Conservation (phyloP, 768 basidiomycete species). For the Lentinula raphanica region DNA sequence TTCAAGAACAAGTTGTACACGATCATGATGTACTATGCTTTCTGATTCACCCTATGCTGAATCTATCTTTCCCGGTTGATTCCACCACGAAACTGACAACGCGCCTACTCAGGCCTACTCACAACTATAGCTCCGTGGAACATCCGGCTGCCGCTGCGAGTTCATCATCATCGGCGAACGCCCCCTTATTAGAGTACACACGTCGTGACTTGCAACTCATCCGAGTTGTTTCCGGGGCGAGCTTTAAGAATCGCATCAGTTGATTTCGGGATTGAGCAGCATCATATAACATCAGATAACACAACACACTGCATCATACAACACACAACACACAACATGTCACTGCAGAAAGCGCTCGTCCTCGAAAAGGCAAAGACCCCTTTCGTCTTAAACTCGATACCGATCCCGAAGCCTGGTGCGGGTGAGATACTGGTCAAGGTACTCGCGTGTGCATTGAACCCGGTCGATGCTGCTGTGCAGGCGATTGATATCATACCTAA, state of each 20-base stretch:
- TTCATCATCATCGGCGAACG: no score
- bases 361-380: not conserved
- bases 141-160: not conserved
- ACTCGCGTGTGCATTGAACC: conserved; percentile 1
- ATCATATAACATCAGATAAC: no score
- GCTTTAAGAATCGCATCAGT: not conserved
- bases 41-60: no score
- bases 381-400: not conserved
- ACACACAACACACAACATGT: not conserved
- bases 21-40: no score
- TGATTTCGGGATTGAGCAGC: no score
- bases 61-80: no score
- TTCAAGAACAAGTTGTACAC: no score
- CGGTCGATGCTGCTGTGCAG: conserved; percentile 24
- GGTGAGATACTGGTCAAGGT: conserved; percentile 1
- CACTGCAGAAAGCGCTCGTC: conserved; percentile 6
- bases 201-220: not conserved
- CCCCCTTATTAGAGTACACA: no score
- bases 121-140: not conserved
- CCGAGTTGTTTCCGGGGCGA: not conserved
- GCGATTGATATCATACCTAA: conserved; percentile 29
- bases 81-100: no score
- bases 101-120: no score
- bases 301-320: no score
- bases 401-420: not conserved